Base-by-base conservation (phyloP, 2,329 filamentous ascomycete genomes). In the Calonectria hongkongensis region DNA sequence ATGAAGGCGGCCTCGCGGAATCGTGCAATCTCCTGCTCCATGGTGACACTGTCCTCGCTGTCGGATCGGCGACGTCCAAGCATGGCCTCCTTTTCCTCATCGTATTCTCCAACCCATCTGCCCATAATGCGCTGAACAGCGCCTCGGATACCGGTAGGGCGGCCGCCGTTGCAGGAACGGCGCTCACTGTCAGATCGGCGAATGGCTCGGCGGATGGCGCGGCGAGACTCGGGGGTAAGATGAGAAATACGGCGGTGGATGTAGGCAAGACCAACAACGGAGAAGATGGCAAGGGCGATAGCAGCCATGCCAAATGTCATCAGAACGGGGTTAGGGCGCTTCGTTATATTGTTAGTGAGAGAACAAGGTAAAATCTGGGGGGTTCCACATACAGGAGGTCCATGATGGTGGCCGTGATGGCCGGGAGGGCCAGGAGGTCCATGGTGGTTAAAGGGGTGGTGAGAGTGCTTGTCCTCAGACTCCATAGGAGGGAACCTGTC, bases 11-110 rank as follows among this genome's bases (percentile, higher is more conserved):
- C 87, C 64, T 84, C 83, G 2, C 87, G 84, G 79, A 89, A 87
- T 62, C 85, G 82, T 3, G 86, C 85, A 74, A 89, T 84, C 76
- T 89, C 87, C 75, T 88, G 84, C 74, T 87, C 86, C 84, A 89
- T 87, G 3, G 85, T 85, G 13, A 76, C 83, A 63, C 75, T 66
- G 65, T 75, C 71, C 56, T 63, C 74, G 66, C 63, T 72, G 66
- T 66, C 63, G 50, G 33, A 68, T 74, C 66, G 65, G 43, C 73
- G 66, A 10, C 56, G 58, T 15, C 54, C 54, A 25, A 76, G 76
- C 79, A 80, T 77, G 4, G 71, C 67, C 48, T 76, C 58, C 64
- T 81, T 78, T 69, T 79, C 76, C 15, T 77, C 79, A 8, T 77
- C 74, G 58, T 74, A 74, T 18, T 74, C 70, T 41, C 74, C 77